phyloP scores from a whole-genome alignment of 768 basidiomycete genomes.

The Filobasidium floriforme region DNA sequence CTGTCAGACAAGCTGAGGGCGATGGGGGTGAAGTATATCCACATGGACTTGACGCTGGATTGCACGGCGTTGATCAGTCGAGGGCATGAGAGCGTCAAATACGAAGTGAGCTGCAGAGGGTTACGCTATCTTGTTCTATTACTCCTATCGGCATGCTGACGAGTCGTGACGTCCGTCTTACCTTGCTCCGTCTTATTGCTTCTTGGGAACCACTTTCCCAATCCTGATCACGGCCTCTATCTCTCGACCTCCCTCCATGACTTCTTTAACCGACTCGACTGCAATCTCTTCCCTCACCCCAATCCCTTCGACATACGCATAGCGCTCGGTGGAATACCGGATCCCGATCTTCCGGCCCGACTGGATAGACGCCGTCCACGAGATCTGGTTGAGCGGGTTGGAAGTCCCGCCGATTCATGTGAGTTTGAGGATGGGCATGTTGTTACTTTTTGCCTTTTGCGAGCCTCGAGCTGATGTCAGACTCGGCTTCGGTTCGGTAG shows the following conservation, averaged over 20 bases:
- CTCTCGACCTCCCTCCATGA: too few relatives aligned
- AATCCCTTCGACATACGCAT: too few relatives aligned
- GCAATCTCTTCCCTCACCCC: neutral
- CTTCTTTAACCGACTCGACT: neutral
- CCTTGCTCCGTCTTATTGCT: too few relatives aligned
- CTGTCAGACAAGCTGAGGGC: slow-evolving; percentile 70
- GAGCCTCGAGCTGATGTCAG: neutral
- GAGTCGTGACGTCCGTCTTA: neutral
- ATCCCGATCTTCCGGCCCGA: slow-evolving; percentile 70
- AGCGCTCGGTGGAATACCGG: slow-evolving; percentile 76
- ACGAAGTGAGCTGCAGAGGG: slow-evolving; percentile 52
- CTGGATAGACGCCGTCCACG: slow-evolving; percentile 68
- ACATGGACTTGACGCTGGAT: slow-evolving; percentile 67
- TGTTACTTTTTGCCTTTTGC: too few relatives aligned
- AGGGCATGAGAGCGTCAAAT: slow-evolving; percentile 78
- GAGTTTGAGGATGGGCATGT: slow-evolving; percentile 31
- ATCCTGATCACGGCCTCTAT: too few relatives aligned
- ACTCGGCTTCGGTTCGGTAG: slow-evolving; percentile 45
- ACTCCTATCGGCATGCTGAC: neutral
- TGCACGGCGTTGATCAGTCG: slow-evolving; percentile 81
- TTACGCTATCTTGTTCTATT: neutral
- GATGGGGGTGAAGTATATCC: slow-evolving; percentile 61
- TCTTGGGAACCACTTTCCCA: neutral
- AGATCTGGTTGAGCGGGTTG: slow-evolving; percentile 69
- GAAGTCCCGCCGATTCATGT: slow-evolving; percentile 66